Percentiles rank a stretch among this genome's conserved stretches.
Evolutionary conservation across 768 basidiomycete genomes (phyloP).

Genomic region (Agrocybe chaxingu): DNA sequence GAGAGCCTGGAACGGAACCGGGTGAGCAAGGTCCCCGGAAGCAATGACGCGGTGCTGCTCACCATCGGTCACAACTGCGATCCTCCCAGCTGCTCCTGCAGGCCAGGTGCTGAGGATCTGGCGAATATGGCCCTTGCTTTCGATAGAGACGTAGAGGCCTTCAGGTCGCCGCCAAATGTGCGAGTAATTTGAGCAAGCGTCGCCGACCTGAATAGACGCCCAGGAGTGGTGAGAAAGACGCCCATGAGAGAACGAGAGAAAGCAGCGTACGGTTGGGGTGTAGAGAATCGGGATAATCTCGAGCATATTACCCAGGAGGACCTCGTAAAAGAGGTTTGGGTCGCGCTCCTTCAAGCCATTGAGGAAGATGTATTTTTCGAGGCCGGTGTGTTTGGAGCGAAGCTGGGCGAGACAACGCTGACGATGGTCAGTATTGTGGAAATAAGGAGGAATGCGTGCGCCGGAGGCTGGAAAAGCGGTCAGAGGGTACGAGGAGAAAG

Average conservation of each 20-base stretch:
- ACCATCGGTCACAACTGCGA: constrained; percentile 80
- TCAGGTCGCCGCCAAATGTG: constrained; percentile 67
- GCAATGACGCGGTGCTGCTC: constrained; percentile 7
- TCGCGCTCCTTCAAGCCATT: constrained; percentile 62
- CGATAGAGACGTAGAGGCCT: constrained; percentile 59
- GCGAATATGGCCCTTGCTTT: constrained; percentile 63
- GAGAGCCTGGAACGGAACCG: constrained; percentile 40
- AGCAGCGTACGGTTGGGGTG: constrained; percentile 58
- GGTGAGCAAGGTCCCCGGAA: constrained; percentile 9
- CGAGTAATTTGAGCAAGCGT: constrained; percentile 68
- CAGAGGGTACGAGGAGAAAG: constrained; percentile 13
- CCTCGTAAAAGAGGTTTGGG: constrained; percentile 61
- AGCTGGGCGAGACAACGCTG: constrained; percentile 56
- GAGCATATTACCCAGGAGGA: constrained; percentile 58
- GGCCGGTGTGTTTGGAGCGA: constrained; percentile 48
- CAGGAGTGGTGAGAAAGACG: constrained; percentile 10
- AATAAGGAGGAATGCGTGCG: constrained; percentile 43
- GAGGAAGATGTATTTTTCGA: constrained; percentile 74
- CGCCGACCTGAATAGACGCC: constrained; percentile 47
- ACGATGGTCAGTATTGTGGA: constrained; percentile 47
- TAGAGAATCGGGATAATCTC: constrained; percentile 72
- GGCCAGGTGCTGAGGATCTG: constrained; percentile 55
- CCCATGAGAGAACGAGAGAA: neutral
- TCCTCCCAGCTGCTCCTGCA: constrained; percentile 42
- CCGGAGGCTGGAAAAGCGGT: constrained; percentile 12